Evolutionary conservation across 306 rosid species (phyloP).

Genomic region (Malus asiatica): DNA sequence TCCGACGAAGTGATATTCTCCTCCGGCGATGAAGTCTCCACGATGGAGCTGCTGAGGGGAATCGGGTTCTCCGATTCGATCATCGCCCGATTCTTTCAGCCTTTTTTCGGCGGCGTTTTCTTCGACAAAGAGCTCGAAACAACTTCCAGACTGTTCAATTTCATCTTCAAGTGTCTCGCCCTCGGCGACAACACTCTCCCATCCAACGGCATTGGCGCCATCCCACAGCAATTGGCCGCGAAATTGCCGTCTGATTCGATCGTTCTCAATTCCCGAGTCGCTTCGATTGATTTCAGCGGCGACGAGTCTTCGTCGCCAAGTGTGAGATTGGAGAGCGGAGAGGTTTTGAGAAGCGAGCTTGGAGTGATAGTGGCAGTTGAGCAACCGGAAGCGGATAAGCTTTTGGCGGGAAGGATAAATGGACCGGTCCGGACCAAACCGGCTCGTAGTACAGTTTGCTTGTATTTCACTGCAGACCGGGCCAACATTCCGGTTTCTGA

Average conservation of each 20-base stretch:
- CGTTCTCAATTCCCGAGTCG: constrained; percentile 41
- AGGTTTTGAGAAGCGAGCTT: constrained; percentile 41
- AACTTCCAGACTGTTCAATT: constrained; percentile 65
- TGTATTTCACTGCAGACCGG: constrained; percentile 48
- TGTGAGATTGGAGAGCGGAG: constrained; percentile 60
- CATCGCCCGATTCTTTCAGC: constrained; percentile 56
- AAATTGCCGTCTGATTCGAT: constrained; percentile 49
- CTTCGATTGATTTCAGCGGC: constrained; percentile 30
- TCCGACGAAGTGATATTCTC: constrained; percentile 46
- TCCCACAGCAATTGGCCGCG: constrained; percentile 60
- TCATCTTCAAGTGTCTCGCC: constrained; percentile 84
- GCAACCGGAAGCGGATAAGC: constrained; percentile 42
- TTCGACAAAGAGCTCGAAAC: constrained; percentile 61
- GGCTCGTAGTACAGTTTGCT: constrained; percentile 64
- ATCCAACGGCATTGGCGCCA: constrained; percentile 63
- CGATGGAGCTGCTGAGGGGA: constrained; percentile 38
- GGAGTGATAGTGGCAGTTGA: constrained; percentile 79
- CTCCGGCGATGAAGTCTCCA: constrained; percentile 38
- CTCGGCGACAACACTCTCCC: constrained; percentile 87
- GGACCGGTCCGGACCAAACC: constrained; percentile 31
- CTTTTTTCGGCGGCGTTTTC: constrained; percentile 80
- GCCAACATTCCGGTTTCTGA: constrained; percentile 40
- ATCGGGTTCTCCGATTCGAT: constrained; percentile 68
- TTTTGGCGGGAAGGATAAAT: constrained; percentile 30
- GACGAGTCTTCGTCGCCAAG: constrained; percentile 6